These are phyloP conservation scores for Nakazawaea siamensis DNA, from an alignment of 805 yeast species.

Conservation along the genomic window DNA sequence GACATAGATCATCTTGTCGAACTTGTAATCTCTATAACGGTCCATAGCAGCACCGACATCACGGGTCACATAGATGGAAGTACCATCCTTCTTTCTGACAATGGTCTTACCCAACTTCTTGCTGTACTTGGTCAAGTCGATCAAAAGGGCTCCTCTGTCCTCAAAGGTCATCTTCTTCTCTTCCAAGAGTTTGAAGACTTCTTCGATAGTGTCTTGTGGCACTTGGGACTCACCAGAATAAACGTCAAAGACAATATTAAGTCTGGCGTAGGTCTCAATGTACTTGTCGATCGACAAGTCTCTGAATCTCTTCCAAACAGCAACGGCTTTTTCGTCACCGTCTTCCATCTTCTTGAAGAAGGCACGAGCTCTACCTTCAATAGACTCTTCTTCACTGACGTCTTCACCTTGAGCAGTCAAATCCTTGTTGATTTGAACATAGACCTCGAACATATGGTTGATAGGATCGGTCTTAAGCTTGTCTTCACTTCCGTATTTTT, in stretches of 20 bases:
- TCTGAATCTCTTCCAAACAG: conserved; percentile 82
- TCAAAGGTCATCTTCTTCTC: conserved; percentile 68
- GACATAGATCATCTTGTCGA: conserved; percentile 94
- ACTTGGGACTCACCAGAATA: conserved; percentile 98
- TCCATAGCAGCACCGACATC: conserved; percentile 95
- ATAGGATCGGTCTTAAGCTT: conserved; percentile 72
- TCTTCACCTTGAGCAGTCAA: conserved; percentile 50
- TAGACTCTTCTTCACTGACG: conserved; percentile 35
- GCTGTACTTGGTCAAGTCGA: conserved; percentile 77
- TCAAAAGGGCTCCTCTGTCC: conserved; percentile 85
- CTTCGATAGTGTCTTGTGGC: conserved; percentile 58
- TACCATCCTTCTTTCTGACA: conserved; percentile 92
- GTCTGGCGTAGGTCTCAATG: conserved; percentile 80
- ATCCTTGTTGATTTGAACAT: conserved; percentile 79
- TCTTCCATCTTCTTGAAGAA: conserved; percentile 90
- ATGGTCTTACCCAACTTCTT: conserved; percentile 91
- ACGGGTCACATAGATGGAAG: conserved; percentile 88
- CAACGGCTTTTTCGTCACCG: conserved; percentile 76
- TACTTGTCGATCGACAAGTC: conserved; percentile 84
- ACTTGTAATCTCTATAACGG: conserved; percentile 75
- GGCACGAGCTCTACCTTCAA: conserved; percentile 78
- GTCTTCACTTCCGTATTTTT: conserved; percentile 76
- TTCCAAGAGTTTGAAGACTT: conserved; percentile 53
- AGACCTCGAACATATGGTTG: conserved; percentile 89
- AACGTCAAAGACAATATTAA: conserved; percentile 79